phyloP scores from a whole-genome alignment of 2,329 filamentous ascomycete species.

The Neofusicoccum kwambonambiense region DNA sequence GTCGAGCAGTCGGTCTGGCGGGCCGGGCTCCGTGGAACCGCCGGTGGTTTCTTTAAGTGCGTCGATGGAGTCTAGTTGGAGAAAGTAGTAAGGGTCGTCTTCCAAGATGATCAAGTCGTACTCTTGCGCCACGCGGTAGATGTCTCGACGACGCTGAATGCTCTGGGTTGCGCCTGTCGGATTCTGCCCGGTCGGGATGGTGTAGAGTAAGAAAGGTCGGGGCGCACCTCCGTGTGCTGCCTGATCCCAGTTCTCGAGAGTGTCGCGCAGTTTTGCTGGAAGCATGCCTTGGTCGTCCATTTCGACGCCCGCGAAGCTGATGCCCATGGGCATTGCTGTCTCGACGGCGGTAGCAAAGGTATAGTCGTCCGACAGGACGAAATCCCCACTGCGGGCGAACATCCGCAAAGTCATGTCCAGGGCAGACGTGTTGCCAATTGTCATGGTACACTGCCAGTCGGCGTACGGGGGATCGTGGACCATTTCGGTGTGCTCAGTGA shows the following conservation, averaged over 20 bases:
- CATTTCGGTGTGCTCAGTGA: constrained; percentile 29
- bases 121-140: constrained; percentile 27
- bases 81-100: constrained; percentile 33
- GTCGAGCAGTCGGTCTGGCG: constrained; percentile 17
- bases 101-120: constrained; percentile 31
- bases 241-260: constrained; percentile 24
- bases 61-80: constrained; percentile 19
- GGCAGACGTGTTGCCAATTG: constrained; percentile 30
- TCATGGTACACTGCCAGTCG: constrained; percentile 31
- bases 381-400: constrained; percentile 28
- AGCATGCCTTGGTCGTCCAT: constrained; percentile 31
- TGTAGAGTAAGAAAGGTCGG: constrained; percentile 26
- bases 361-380: constrained; percentile 25
- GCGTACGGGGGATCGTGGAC: constrained; percentile 31
- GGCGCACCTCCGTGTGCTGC: constrained; percentile 19
- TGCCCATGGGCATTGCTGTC: constrained; percentile 24
- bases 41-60: neutral
- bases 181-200: constrained; percentile 31
- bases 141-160: constrained; percentile 23
- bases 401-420: constrained; percentile 31
- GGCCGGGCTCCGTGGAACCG: neutral
- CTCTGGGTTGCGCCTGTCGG: constrained; percentile 29
- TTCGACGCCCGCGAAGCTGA: constrained; percentile 26
- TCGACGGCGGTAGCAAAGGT: constrained; percentile 30
- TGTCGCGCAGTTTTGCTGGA: constrained; percentile 16